phyloP scores from a whole-genome alignment of 345 rosid species.

The Punica granatum region DNA sequence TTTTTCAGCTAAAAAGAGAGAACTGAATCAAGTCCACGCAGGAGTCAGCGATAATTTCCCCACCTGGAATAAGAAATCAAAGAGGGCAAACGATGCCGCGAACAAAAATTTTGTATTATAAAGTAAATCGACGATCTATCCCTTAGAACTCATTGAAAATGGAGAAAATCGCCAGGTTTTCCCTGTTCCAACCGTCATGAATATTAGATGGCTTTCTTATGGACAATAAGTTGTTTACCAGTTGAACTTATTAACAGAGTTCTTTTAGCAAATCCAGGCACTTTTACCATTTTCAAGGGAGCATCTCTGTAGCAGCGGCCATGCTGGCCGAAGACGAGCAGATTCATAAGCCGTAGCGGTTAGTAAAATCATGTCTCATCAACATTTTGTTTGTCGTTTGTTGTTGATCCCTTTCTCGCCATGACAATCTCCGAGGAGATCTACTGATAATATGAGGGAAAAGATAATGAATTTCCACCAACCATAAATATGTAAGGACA shows the following conservation, averaged over 20 bases:
- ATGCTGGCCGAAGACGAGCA: constrained; percentile 47
- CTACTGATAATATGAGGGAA: constrained; percentile 21
- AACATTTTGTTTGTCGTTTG: constrained; percentile 20
- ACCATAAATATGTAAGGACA: not conserved
- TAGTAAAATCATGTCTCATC: constrained; percentile 37
- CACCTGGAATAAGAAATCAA: too few relatives aligned
- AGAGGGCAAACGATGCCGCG: too few relatives aligned
- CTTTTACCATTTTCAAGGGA: constrained; percentile 39
- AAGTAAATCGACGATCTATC: too few relatives aligned
- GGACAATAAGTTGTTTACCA: not conserved
- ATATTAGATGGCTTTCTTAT: not conserved
- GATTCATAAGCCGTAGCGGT: constrained; percentile 54
- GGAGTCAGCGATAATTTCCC: too few relatives aligned
- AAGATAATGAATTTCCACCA: not conserved
- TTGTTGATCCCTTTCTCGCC: constrained; percentile 21
- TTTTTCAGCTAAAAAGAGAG: too few relatives aligned
- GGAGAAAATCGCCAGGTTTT: not conserved
- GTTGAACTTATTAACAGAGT: not conserved
- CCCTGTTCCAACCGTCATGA: not conserved
- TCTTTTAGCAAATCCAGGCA: not conserved
- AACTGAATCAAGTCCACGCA: too few relatives aligned
- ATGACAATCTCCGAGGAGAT: constrained; percentile 35
- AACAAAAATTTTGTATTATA: too few relatives aligned
- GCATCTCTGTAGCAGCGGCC: constrained; percentile 58
- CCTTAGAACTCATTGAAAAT: too few relatives aligned